phyloP scores from a whole-genome alignment of 305 asterid species.

The Fraxinus floribunda region DNA sequence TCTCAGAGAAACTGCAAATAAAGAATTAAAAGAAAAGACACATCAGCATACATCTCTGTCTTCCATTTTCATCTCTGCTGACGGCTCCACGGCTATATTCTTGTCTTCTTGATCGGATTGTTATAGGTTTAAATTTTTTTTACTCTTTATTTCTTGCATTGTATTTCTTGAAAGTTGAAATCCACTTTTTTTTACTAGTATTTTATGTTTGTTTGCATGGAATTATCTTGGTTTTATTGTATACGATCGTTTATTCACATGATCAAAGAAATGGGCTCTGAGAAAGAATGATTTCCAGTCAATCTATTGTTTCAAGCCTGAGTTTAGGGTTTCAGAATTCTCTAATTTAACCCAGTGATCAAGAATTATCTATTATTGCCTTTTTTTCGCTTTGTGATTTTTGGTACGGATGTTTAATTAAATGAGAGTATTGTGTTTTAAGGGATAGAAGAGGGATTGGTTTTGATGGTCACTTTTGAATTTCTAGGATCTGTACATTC shows the following conservation, averaged over 20 bases:
- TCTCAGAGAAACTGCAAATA: not conserved
- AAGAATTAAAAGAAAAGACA: not conserved
- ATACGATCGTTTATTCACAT: slow-evolving; percentile 1
- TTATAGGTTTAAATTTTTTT: slow-evolving; percentile 16
- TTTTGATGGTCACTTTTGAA: slow-evolving; percentile 2
- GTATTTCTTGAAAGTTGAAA: not conserved
- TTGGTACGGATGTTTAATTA: not conserved
- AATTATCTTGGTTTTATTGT: slow-evolving; percentile 16
- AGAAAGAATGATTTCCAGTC: slow-evolving; percentile 15
- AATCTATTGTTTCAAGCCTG: slow-evolving; percentile 9
- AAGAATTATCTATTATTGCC: not conserved
- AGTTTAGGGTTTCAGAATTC: not conserved
- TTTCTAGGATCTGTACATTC: not conserved
- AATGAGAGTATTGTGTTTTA: not conserved
- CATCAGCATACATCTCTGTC: not conserved
- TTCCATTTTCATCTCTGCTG: slow-evolving; percentile 20
- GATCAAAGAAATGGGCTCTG: slow-evolving; percentile 5
- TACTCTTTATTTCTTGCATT: not conserved
- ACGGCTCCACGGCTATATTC: slow-evolving; percentile 28
- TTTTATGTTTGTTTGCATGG: slow-evolving; percentile 4
- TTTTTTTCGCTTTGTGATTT: not conserved
- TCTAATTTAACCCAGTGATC: not conserved
- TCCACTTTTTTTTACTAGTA: not conserved
- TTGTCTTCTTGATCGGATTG: slow-evolving; percentile 23
- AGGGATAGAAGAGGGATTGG: slow-evolving; percentile 2